Conservation (phyloP, 345 rosid genomes). For the Angophora floribunda region DNA sequence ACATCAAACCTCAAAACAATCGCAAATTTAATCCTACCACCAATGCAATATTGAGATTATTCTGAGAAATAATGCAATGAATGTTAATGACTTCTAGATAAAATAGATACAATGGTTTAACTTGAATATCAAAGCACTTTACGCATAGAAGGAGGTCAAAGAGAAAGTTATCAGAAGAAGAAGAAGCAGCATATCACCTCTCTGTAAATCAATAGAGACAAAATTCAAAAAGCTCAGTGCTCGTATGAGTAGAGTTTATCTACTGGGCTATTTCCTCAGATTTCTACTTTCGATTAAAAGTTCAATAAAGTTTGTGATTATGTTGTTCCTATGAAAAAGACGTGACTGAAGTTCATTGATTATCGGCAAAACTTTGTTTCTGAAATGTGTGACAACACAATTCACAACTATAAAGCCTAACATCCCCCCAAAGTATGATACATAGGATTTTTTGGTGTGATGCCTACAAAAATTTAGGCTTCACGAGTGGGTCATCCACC, state of each 20-base stretch:
- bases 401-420: neutral
- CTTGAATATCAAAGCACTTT: too few relatives aligned
- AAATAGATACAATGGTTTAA: too few relatives aligned
- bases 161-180: neutral
- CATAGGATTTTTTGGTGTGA: neutral
- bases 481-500: neutral
- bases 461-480: neutral
- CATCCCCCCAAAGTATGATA: neutral
- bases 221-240: neutral
- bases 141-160: neutral
- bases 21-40: too few relatives aligned
- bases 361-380: neutral
- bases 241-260: neutral
- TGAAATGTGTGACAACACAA: neutral
- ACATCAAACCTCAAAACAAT: too few relatives aligned
- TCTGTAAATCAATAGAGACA: neutral
- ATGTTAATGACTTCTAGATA: too few relatives aligned
- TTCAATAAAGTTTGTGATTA: neutral
- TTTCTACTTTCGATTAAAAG: neutral
- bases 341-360: neutral
- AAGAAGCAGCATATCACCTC: neutral
- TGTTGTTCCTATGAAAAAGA: neutral
- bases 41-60: too few relatives aligned
- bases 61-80: too few relatives aligned
- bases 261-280: neutral